Base-by-base conservation (phyloP, 2,329 filamentous ascomycete genomes). In the Paraphoma sp. region DNA sequence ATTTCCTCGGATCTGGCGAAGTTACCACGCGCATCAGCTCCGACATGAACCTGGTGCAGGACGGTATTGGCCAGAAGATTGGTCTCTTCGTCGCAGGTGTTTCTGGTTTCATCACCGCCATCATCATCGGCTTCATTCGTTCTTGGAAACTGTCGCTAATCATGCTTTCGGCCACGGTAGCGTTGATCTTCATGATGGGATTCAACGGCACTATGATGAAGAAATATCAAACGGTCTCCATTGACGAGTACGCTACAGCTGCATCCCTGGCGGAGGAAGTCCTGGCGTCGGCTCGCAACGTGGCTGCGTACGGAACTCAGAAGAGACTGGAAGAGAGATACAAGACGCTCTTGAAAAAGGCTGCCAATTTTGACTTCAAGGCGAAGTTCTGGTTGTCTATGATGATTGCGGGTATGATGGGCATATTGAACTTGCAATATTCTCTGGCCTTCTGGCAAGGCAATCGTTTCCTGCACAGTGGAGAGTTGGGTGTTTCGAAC, bases 71-170 rank as follows among this genome's bases (percentile, higher is more conserved):
- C 10, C 73, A 76, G 47, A 77, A 77, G 54, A 72, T 77, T 9
- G 71, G 67, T 11, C 62, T 77, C 5, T 76, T 76, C 46, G 57
- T 76, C 12, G 63, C 69, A 6, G 72, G 74, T 9, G 54, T 68
- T 1, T 72, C 74, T 16, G 75, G 69, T 60, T 98, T 99, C 69
- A 79, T 96, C 53, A 88, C 93, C 0, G 94, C 93, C 12, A 96
- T 98, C 65, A 81, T 98, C 54, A 96, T 99, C 66, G 93, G 90
- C 2, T 98, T 97, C 75, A 79, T 96, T 78, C 91, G 91, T 69
- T 96, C 90, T 76, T 97, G 93, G 91, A 97, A 95, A 76, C 81
- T 98, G 60, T 94, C 95, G 0, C 80, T 97, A 43, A 97, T 99
- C 68, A 88, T 98, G 59, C 84, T 97, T 40, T 70, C 87, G 23